Percentiles rank a stretch among this genome's conserved stretches.
Conservation (phyloP, 2,329 filamentous ascomycete species). For the Colletotrichum sp. region DNA sequence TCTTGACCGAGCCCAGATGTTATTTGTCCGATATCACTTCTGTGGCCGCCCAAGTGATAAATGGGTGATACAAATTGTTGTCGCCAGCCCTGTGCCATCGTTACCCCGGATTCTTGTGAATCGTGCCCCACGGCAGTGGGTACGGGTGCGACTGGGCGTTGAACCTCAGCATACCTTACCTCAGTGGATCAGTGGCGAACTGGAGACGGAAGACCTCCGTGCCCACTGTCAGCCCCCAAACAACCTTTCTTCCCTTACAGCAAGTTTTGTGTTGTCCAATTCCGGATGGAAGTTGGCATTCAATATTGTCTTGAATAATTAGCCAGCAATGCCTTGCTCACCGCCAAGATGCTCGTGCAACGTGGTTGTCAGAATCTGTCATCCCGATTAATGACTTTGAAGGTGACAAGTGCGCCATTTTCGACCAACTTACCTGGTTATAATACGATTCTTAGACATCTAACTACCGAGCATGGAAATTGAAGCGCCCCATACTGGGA, state of each 20-base stretch:
- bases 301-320: background rate
- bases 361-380: background rate
- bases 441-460: background rate
- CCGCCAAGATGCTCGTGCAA: background rate
- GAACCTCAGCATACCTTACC: background rate
- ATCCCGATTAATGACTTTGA: background rate
- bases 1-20: background rate
- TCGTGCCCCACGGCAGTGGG: background rate
- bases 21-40: background rate
- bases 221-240: background rate
- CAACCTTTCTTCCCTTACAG: background rate
- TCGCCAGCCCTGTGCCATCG: background rate
- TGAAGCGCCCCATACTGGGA: background rate
- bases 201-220: background rate
- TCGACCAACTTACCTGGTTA: background rate
- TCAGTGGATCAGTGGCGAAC: background rate
- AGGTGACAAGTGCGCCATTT: background rate
- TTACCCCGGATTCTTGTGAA: background rate
- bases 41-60: background rate
- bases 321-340: background rate
- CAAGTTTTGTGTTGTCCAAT: background rate
- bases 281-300: background rate
- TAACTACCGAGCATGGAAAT: background rate
- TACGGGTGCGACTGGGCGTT: background rate
- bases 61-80: background rate